Evolutionary conservation across 2,329 filamentous ascomycete species (phyloP), one percentile per base, ranked within the genome.

Genomic region (Paecilomyces formosus): DNA sequence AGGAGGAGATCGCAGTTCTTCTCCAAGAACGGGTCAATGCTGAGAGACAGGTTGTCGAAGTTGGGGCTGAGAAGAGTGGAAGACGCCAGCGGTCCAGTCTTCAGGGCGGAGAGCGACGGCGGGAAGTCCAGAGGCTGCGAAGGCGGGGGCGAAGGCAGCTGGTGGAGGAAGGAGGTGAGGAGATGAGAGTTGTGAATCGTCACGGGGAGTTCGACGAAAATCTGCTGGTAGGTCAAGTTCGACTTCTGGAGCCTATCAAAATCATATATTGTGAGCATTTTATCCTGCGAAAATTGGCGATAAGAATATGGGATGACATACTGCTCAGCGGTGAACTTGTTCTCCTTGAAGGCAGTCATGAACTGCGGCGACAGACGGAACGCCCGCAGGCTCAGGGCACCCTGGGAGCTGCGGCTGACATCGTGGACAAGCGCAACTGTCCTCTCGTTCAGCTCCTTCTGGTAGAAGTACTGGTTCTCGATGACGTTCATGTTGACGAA

Each of bases 391-490:
- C 90, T 95, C 66, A 97, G 79, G 66, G 89, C 88, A 49, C 94
- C 94, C 78, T 97, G 92, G 9, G 92, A 91, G 76, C 92, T 97
- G 76, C 92, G 86, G 84, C 90, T 95, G 66, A 96, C 90, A 73
- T 99, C 94, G 78, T 97, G 92, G 39, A 99, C 90, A 58, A 99
- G 82, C 54, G 91, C 91, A 52, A 97, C 86, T 6, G 90, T 92
- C 75, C 85, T 83, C 77, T 94, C 90, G 74, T 96, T 96, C 68
- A 85, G 73, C 68, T 95, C 90, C 76, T 90, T 94, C 82, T 99
- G 94, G 82, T 96, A 97, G 81, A 92, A 89, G 79, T 87, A 92
- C 78, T 97, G 92, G 81, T 97, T 99, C 84, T 99, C 94, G 76
- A 99, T 90, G 73, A 96, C 92, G 81, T 88, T 90, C 72, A 89